Evolutionary conservation across 2,329 filamentous ascomycete genomes (phyloP).

Genomic region (Cercospora sp.): DNA sequence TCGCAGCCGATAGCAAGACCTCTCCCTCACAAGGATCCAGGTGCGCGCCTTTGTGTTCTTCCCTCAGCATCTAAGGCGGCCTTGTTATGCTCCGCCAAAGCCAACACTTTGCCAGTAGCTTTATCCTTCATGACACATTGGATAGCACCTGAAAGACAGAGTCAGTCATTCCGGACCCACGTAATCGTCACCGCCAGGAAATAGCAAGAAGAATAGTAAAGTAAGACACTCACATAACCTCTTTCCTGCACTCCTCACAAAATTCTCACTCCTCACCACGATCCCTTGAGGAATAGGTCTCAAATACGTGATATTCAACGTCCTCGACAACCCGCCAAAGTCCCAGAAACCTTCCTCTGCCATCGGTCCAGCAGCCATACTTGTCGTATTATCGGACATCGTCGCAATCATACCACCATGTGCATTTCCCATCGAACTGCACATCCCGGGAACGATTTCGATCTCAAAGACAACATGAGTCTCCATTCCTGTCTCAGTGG

Average conservation of each 20-base stretch:
- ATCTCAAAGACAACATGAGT: slow-evolving; percentile 18
- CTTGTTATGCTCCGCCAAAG: slow-evolving; percentile 23
- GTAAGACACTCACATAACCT: slow-evolving; percentile 34
- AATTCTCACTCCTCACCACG: slow-evolving; percentile 43
- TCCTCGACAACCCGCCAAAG: slow-evolving; percentile 42
- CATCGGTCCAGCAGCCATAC: slow-evolving; percentile 32
- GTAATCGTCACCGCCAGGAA: neutral
- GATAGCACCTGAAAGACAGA: slow-evolving; percentile 9
- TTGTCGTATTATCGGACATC: slow-evolving; percentile 56
- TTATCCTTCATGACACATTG: slow-evolving; percentile 24
- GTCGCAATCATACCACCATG: slow-evolving; percentile 50
- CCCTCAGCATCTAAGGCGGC: slow-evolving; percentile 11
- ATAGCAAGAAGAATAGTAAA: neutral
- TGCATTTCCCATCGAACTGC: slow-evolving; percentile 24
- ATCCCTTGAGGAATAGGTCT: slow-evolving; percentile 42
- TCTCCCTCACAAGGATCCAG: neutral
- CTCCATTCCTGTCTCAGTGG: slow-evolving; percentile 4
- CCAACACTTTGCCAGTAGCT: slow-evolving; percentile 19
- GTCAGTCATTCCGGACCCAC: neutral
- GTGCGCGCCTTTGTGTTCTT: neutral
- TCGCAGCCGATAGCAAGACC: neutral
- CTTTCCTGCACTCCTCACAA: slow-evolving; percentile 46
- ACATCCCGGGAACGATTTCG: slow-evolving; percentile 14
- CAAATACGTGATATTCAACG: slow-evolving; percentile 48
- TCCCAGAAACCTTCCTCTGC: slow-evolving; percentile 36